Percentiles rank a stretch among this genome's conserved stretches.
Conservation (phyloP, 1,284 basidiomycete genomes). For the Cronartium quercuum region DNA sequence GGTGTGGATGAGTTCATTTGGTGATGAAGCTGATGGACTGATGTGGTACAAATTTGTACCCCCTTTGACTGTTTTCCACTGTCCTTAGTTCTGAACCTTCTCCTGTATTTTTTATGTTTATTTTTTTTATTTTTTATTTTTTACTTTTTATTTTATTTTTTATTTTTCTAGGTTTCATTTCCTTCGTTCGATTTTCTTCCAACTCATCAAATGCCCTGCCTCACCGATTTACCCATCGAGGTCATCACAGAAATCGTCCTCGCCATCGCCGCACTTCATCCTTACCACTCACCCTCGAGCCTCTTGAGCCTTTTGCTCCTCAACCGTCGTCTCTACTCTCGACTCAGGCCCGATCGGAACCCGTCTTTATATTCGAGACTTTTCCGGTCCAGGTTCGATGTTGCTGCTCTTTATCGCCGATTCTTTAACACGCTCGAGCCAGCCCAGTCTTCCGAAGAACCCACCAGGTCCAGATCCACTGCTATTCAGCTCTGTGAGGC, state of each 20-base stretch:
- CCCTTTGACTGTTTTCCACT: no score
- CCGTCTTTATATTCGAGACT: slow-evolving; percentile 45
- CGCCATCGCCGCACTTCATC: slow-evolving; percentile 19
- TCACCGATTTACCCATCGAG: slow-evolving; percentile 6
- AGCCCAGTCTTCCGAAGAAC: background rate
- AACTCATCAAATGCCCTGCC: no score
- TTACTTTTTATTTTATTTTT: no score
- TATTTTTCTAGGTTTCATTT: no score
- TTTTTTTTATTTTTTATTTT: no score
- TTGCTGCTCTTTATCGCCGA: slow-evolving; percentile 43
- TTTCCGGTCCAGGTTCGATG: slow-evolving; percentile 46
- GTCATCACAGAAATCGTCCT: slow-evolving; percentile 16
- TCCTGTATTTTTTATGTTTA: no score
- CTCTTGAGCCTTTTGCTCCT: slow-evolving; percentile 43
- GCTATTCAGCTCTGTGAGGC: slow-evolving; percentile 42
- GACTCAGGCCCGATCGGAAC: slow-evolving; percentile 43
- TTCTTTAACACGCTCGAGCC: slow-evolving; percentile 39
- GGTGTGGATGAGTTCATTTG: no score
- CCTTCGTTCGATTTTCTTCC: no score
- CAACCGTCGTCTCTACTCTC: slow-evolving; percentile 42
- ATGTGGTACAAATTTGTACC: no score
- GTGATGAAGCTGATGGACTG: no score
- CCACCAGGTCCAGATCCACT: background rate
- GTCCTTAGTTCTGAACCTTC: no score
- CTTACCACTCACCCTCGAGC: slow-evolving; percentile 41